Conservation (phyloP, 1,139 yeast species). For the Yamadazyma friedrichii region DNA sequence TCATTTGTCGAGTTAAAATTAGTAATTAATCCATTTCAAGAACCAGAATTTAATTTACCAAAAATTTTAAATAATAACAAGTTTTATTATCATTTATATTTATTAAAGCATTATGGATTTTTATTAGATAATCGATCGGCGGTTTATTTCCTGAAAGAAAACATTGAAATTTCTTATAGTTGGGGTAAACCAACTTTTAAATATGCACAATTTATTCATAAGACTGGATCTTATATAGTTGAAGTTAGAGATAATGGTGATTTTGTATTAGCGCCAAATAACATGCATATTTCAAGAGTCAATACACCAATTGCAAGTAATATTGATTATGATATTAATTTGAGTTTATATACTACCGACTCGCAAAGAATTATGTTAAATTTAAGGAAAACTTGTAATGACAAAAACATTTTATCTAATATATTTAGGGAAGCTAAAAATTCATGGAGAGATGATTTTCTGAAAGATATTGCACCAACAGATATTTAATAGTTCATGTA, state of each 20-base stretch:
- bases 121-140: constrained; percentile 82
- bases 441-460: constrained; percentile 40
- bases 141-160: constrained; percentile 50
- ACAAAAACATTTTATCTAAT: constrained; percentile 43
- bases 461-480: constrained; percentile 17
- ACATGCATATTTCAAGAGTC: constrained; percentile 66
- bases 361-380: constrained; percentile 73
- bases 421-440: constrained; percentile 61
- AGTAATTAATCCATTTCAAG: constrained; percentile 66
- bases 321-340: constrained; percentile 15
- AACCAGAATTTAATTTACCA: constrained; percentile 53
- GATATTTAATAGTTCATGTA: constrained; percentile 12
- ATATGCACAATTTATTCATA: constrained; percentile 86
- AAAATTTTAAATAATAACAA: constrained; percentile 46
- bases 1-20: constrained; percentile 71
- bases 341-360: constrained; percentile 44
- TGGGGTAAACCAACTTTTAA: constrained; percentile 90
- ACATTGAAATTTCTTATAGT: constrained; percentile 66
- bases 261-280: constrained; percentile 78
- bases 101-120: constrained; percentile 70
- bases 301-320: constrained; percentile 28
- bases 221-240: constrained; percentile 84
- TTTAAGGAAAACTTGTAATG: constrained; percentile 62
- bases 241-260: constrained; percentile 83
- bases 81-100: constrained; percentile 60